phyloP scores from a whole-genome alignment of 2,329 filamentous ascomycete genomes.

The Fusarium buxicola region DNA sequence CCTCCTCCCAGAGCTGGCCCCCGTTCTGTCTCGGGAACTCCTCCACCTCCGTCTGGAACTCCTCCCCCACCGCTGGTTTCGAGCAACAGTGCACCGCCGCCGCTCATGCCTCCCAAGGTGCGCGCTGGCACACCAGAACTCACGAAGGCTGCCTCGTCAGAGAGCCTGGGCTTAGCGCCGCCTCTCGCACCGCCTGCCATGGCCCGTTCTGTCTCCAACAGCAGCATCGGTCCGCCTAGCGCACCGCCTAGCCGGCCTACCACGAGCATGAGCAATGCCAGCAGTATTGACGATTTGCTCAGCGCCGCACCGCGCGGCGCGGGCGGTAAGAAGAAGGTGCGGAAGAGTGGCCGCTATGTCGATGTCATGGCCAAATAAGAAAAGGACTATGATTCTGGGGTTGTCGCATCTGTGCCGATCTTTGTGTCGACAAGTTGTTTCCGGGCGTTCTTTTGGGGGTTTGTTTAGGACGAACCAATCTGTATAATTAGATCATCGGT shows the following conservation, averaged over 20 bases:
- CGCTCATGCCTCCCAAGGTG: conserved; percentile 46
- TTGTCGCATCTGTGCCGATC: conserved; percentile 14
- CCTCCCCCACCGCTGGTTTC: conserved; percentile 48
- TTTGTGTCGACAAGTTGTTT: conserved; percentile 18
- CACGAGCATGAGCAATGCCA: conserved; percentile 91
- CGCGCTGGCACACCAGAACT: conserved; percentile 48
- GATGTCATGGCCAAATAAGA: conserved; percentile 88
- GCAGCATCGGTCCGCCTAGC: conserved; percentile 57
- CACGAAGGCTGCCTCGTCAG: conserved; percentile 51
- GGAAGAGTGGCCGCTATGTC: conserved; percentile 89
- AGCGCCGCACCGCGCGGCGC: conserved; percentile 78
- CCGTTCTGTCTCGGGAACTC: conserved; percentile 62
- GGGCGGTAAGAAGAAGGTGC: conserved; percentile 70
- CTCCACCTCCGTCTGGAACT: conserved; percentile 57
- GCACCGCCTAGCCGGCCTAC: conserved; percentile 75
- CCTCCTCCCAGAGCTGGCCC: conserved; percentile 78
- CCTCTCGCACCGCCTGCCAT: conserved; percentile 53
- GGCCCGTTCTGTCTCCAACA: conserved; percentile 61
- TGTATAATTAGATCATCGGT: conserved; percentile 42
- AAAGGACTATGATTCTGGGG: conserved; percentile 14
- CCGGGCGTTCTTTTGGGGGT: conserved; percentile 38
- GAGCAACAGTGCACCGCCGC: conserved; percentile 50
- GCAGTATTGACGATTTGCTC: conserved; percentile 92
- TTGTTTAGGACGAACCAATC: conserved; percentile 31
- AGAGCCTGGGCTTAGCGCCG: conserved; percentile 52